These are phyloP conservation scores for Plenodomus tracheiphilus DNA, from an alignment of 2,329 filamentous ascomycete genomes.

Conservation along the genomic window DNA sequence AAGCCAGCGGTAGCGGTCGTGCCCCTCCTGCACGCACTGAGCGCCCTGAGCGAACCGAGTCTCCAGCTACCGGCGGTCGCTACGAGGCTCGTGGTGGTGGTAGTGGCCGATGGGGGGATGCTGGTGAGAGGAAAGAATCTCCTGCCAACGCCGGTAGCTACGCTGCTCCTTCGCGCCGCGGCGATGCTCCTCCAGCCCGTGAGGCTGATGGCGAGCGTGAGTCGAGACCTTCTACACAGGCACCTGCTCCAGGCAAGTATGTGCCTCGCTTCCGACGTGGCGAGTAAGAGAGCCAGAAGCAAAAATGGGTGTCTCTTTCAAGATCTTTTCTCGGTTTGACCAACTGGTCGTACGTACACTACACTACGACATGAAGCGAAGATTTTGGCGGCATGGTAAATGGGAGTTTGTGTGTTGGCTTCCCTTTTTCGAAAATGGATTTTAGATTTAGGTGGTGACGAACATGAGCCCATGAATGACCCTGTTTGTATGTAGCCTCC, in stretches of 20 bases:
- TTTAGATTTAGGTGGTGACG: background rate
- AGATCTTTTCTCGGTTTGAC: background rate
- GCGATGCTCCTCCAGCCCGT: slow-evolving; percentile 25
- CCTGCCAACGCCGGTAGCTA: slow-evolving; percentile 38
- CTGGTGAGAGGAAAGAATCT: slow-evolving; percentile 34
- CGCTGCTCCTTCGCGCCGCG: slow-evolving; percentile 32
- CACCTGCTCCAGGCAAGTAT: slow-evolving; percentile 44
- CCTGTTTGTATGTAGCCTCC: background rate
- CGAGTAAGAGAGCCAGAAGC: slow-evolving; percentile 9
- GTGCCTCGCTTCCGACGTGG: slow-evolving; percentile 44
- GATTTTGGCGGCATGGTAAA: background rate
- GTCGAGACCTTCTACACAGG: slow-evolving; percentile 29
- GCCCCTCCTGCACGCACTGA: slow-evolving; percentile 27
- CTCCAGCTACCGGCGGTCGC: slow-evolving; percentile 22
- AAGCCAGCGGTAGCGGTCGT: slow-evolving; percentile 34
- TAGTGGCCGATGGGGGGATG: slow-evolving; percentile 32
- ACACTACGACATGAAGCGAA: background rate
- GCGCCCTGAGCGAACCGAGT: slow-evolving; percentile 26
- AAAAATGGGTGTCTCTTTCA: too few species aligned
- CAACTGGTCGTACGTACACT: background rate
- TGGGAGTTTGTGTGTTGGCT: background rate
- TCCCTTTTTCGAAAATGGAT: background rate
- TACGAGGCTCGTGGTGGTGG: slow-evolving; percentile 14
- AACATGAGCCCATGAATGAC: background rate
- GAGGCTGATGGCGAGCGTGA: slow-evolving; percentile 30